Conservation (phyloP, 1,139 yeast genomes). For the Zygotorulaspora mrakii region DNA sequence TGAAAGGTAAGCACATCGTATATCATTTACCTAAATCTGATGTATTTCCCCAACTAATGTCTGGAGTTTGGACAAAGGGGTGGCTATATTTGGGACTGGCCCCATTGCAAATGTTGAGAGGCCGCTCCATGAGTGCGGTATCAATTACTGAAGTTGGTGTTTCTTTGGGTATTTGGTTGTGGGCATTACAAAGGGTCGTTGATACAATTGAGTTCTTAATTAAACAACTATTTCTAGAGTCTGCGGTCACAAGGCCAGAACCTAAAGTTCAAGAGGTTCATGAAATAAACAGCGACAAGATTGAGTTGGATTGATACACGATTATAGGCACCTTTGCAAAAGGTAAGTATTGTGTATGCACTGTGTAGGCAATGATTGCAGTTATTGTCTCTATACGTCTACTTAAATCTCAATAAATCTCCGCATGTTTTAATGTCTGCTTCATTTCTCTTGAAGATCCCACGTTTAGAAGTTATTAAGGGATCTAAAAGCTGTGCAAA, state of each 20-base stretch:
- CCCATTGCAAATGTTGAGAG: constrained; percentile 24
- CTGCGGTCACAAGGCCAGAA: constrained; percentile 7
- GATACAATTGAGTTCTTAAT: constrained; percentile 28
- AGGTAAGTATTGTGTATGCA: too few relatives aligned
- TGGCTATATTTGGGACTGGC: constrained; percentile 30
- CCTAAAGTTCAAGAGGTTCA: constrained; percentile 8
- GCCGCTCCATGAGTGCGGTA: constrained; percentile 11
- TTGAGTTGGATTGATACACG: constrained; percentile 20
- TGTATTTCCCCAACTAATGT: constrained; percentile 30
- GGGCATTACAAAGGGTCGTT: constrained; percentile 33
- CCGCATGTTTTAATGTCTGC: constrained; percentile 22
- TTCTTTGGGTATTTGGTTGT: constrained; percentile 36
- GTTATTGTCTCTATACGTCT: constrained; percentile 2
- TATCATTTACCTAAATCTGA: constrained; percentile 28
- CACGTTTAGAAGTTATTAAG: constrained; percentile 11
- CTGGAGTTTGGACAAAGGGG: constrained; percentile 34
- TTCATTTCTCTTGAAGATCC: constrained; percentile 22
- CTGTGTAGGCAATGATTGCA: too few relatives aligned
- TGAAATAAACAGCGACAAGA: constrained; percentile 16
- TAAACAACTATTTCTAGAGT: constrained; percentile 16
- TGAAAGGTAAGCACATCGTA: constrained; percentile 36
- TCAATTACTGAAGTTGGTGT: constrained; percentile 24
- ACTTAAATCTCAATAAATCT: constrained; percentile 24
- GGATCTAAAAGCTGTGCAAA: constrained; percentile 17
- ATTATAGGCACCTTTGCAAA: too few relatives aligned